A percentile compares a stretch with the other conserved stretches of the same genome.
phyloP scores from a whole-genome alignment of 163 green algal genomes.

The Scenedesmus sp. region DNA sequence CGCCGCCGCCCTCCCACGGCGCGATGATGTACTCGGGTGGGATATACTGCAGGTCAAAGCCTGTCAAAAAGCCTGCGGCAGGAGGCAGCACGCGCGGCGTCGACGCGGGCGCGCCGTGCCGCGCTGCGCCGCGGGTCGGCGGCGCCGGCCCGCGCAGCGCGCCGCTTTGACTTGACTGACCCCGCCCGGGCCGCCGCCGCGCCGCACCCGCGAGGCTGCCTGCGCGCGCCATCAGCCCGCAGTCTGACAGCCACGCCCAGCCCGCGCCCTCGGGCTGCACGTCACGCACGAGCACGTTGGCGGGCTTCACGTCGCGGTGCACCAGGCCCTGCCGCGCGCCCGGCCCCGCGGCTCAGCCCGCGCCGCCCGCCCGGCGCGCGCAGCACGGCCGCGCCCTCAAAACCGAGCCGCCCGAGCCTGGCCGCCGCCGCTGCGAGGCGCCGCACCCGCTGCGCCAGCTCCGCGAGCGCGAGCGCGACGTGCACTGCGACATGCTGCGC shows the following conservation, averaged over 20 bases:
- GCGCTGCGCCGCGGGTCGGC: no score
- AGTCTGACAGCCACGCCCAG: conserved; percentile 10
- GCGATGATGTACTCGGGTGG: conserved; percentile 20
- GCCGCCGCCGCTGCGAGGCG: no score
- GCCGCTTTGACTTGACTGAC: no score
- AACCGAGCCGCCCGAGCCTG: no score
- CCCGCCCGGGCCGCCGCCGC: no score
- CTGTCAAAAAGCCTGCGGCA: conserved; percentile 38
- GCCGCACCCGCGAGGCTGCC: not conserved
- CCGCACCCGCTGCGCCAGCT: conserved; percentile 7
- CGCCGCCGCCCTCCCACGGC: not conserved
- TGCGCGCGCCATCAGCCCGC: conserved; percentile 1
- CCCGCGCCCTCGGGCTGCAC: conserved; percentile 56
- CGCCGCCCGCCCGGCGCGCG: no score
- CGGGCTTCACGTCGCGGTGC: conserved; percentile 93
- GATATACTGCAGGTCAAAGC: conserved; percentile 9
- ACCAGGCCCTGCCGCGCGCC: conserved; percentile 58
- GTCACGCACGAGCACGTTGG: conserved; percentile 91
- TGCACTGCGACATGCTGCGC: conserved; percentile 29
- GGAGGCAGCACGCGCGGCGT: no score
- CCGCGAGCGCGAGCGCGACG: conserved; percentile 10
- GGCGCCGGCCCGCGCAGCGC: no score
- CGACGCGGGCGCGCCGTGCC: no score
- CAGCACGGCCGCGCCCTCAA: no score
- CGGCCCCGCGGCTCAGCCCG: no score